Evolutionary conservation across 768 basidiomycete species (phyloP), one percentile per base, ranked within the genome.

Genomic region (Omphalotus guepiniiformis): DNA sequence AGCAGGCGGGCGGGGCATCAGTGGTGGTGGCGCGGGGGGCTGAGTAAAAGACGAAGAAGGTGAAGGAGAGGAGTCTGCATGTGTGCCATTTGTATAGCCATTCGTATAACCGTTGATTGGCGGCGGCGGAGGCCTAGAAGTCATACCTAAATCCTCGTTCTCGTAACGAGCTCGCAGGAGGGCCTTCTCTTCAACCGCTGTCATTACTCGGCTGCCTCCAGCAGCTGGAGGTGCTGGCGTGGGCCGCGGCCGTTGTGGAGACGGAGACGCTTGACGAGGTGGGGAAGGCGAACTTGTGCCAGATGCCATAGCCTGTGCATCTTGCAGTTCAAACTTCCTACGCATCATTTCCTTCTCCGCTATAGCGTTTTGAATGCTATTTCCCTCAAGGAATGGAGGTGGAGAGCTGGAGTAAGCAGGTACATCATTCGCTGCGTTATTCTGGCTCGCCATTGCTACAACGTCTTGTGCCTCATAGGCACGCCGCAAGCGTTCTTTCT

Each of bases 121-220:
- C 15, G 52, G 63, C 26, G 59, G 59, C 2, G 60, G 53, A 16
- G 41, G 48, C 18, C 44, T 39, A 16, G 58, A 47, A n/a, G n/a
- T n/a, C n/a, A n/a, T n/a, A 28, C 29, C 52, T 5, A 59, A 53
- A 27, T 85, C 78, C 54, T 82, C 77, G 1, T 73, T 75, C 22
- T 78, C 85, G 53, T 78, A 88, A 60, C 73, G 76, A 4, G 84
- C 83, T 29, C 68, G 71, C 9, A 91, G 61, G 48, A 78, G 61
- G 18, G 84, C 85, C 67, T 92, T 91, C 65, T 92, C 89, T 55
- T 91, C 88, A 0, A 79, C 81, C 2, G 89, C 88, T 2, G 83
- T 82, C 42, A 89, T 63, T 1, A 73, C 48, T 28, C 62, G 55
- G 12, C 46, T 51, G 48, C 37, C 55, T 52, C 15, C 53, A 15